Conservation (phyloP, 2,329 filamentous ascomycete genomes). For the Paecilomyces niveus region DNA sequence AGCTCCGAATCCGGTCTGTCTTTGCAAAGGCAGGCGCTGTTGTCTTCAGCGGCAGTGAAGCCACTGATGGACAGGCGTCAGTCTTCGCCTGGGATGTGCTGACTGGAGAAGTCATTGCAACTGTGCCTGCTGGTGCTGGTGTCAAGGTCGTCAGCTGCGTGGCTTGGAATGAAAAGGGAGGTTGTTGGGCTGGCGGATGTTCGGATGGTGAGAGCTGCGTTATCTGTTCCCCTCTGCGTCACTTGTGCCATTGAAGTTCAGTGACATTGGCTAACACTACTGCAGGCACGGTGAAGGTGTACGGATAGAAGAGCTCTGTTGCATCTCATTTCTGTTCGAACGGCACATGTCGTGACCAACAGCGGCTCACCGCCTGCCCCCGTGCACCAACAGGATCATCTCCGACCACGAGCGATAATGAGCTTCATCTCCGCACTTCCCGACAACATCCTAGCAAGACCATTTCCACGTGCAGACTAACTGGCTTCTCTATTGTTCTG, state of each 20-base stretch:
- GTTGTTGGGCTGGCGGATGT: conserved; percentile 34
- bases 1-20: conserved; percentile 66
- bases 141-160: conserved; percentile 40
- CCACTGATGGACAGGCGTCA: conserved; percentile 24
- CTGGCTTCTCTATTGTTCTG: background rate
- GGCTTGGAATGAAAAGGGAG: conserved; percentile 36
- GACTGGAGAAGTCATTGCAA: conserved; percentile 60
- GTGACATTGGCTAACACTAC: background rate
- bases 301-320: background rate
- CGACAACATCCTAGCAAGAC: background rate
- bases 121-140: conserved; percentile 40
- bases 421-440: background rate
- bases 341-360: background rate
- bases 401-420: background rate
- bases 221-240: background rate
- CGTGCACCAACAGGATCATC: conserved; percentile 2
- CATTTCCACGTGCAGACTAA: background rate
- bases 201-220: conserved; percentile 32
- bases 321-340: background rate
- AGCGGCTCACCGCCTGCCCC: conserved; percentile 1
- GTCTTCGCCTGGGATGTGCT: conserved; percentile 72
- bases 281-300: conserved; percentile 17
- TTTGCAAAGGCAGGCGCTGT: conserved; percentile 70
- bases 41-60: conserved; percentile 75
- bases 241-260: background rate